Evolutionary conservation across 495 filamentous ascomycete genomes (phyloP), one percentile per base, ranked within the genome.

Genomic region (Penicilliopsis zonata): DNA sequence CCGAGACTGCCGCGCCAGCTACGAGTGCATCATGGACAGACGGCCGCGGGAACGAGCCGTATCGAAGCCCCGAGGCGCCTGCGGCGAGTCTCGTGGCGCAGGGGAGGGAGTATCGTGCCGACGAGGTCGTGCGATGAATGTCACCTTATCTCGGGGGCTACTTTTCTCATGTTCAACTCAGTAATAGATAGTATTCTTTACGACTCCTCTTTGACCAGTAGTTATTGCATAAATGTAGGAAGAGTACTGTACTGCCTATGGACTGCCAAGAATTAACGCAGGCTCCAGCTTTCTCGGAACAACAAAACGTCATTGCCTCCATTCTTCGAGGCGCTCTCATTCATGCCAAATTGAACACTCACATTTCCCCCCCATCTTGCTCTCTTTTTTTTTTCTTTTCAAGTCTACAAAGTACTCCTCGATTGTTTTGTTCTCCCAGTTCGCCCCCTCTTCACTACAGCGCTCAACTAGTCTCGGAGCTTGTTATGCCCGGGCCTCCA

Each of bases 231-330:
- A n/a, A n/a, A n/a, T n/a, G n/a, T n/a, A n/a, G n/a, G n/a, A n/a
- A n/a, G n/a, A n/a, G n/a, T n/a, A n/a, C n/a, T n/a, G 21, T 23
- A 23, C 21, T 23, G 21, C 21, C 6, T 6, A 23, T 23, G 21
- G 6, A 23, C 21, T 23, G n/a, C 6, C 21, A 23, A 6, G 35
- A 47, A 46, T 38, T n/a, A n/a, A 38, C 41, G 48, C 52, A 61
- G 52, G 56, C 52, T 48, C 49, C 49, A 56, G 37, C 54, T 51
- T 58, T 53, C 49, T 43, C 36, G 32, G 38, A 37, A 35, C 30
- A 15, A n/a, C 25, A n/a, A n/a, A 31, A 58, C 54, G 54, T 58
- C 54, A 58, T 58, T 50, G 50, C 38, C 27, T 41, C 14, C 16
- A n/a, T n/a, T n/a, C n/a, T n/a, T n/a, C n/a, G n/a, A n/a, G n/a